Conservation (phyloP, 805 yeast genomes). For the Metschnikowia dekortorum region DNA sequence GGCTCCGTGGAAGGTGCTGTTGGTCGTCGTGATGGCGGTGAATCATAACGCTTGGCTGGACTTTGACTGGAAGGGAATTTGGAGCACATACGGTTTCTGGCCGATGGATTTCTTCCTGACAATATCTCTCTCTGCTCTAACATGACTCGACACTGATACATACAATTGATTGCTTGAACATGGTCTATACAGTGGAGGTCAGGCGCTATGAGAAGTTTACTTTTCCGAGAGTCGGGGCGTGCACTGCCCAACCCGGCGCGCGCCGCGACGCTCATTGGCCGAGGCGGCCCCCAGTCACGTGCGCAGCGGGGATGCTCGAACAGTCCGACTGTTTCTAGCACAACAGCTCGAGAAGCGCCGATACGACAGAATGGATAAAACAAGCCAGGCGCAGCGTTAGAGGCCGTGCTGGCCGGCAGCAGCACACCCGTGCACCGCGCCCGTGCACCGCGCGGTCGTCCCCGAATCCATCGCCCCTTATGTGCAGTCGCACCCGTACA, state of each 20-base stretch:
- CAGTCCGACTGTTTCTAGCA: too few species aligned
- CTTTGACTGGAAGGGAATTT: too few species aligned
- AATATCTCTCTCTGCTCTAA: too few species aligned
- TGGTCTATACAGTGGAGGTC: slow-evolving; percentile 10
- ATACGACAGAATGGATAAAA: neutral
- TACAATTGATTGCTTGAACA: slow-evolving; percentile 43
- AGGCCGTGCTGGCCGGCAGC: neutral
- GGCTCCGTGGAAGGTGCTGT: too few species aligned
- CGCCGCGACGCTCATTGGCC: slow-evolving; percentile 3
- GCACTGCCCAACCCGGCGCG: slow-evolving; percentile 8
- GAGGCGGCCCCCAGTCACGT: neutral
- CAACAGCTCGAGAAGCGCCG: too few species aligned
- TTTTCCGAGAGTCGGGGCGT: slow-evolving; percentile 20
- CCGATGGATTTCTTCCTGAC: too few species aligned
- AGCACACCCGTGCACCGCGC: neutral
- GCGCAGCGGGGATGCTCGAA: neutral
- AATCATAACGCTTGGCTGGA: too few species aligned
- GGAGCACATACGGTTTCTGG: too few species aligned
- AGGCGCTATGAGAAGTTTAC: slow-evolving; percentile 2
- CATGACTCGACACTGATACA: slow-evolving; percentile 16
- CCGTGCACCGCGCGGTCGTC: neutral
- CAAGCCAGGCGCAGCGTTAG: too few species aligned
- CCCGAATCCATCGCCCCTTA: too few species aligned
- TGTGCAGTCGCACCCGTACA: too few species aligned
- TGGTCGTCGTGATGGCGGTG: too few species aligned